Evolutionary conservation across 176 grass and related monocot species (phyloP).

Genomic region (Aegilops umbellulata): DNA sequence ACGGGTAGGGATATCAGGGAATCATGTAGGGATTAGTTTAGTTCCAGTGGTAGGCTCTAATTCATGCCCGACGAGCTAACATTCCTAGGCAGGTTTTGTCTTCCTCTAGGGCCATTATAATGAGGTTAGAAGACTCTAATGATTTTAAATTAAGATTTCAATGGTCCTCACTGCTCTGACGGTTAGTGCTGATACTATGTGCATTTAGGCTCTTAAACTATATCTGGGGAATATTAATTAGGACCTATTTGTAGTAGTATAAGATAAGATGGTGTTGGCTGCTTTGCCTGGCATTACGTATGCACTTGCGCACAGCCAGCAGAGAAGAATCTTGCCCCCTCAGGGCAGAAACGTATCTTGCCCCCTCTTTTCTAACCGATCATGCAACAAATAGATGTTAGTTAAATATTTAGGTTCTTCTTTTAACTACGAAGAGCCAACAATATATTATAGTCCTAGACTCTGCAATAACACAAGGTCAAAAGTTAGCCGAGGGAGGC

Average conservation of each 20-base stretch:
- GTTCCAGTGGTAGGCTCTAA: conserved; percentile 16
- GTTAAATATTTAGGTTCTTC: not conserved
- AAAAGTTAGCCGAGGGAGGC: no score
- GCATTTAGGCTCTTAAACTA: conserved; percentile 26
- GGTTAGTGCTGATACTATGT: conserved; percentile 37
- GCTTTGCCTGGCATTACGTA: conserved; percentile 25
- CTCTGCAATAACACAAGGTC: not conserved
- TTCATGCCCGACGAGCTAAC: conserved; percentile 22
- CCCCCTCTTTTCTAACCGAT: not conserved
- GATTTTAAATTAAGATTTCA: conserved; percentile 34
- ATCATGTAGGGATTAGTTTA: conserved; percentile 23
- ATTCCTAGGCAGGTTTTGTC: conserved; percentile 42
- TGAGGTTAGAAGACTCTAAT: conserved; percentile 49
- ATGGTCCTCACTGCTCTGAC: conserved; percentile 32
- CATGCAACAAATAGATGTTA: not conserved
- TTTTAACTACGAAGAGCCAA: not conserved
- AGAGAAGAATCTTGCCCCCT: conserved; percentile 44
- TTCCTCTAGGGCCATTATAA: conserved; percentile 32
- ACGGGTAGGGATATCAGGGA: not conserved
- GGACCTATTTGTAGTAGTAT: not conserved
- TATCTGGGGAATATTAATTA: conserved; percentile 35
- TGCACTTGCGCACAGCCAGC: conserved; percentile 27
- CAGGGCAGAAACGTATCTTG: not conserved
- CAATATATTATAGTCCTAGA: not conserved
- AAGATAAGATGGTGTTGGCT: conserved; percentile 23